Evolutionary conservation across 495 filamentous ascomycete genomes (phyloP).

Genomic region (Cryomyces minteri): DNA sequence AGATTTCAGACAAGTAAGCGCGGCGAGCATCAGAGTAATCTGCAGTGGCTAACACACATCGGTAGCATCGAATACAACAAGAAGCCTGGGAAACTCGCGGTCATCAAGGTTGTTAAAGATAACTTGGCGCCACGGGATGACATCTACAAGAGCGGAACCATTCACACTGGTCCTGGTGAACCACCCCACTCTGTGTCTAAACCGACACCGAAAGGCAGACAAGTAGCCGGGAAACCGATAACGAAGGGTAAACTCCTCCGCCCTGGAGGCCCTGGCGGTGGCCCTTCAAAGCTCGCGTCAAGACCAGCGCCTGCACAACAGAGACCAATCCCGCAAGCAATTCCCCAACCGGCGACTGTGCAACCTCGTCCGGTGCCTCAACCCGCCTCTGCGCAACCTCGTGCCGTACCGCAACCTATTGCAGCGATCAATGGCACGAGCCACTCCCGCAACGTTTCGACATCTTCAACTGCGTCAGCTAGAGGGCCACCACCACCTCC

Average conservation of each 20-base stretch:
- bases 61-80: conserved; percentile 81
- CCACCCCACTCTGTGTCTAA: conserved; percentile 64
- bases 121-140: conserved; percentile 50
- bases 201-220: conserved; percentile 72
- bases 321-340: conserved; percentile 8
- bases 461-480: conserved; percentile 23
- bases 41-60: conserved; percentile 12
- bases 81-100: conserved; percentile 83
- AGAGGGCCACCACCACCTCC: conserved; percentile 53
- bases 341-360: conserved; percentile 27
- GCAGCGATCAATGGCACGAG: conserved; percentile 24
- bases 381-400: conserved; percentile 14
- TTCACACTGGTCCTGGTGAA: conserved; percentile 77
- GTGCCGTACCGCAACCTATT: conserved; percentile 27
- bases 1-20: conserved; percentile 49
- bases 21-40: background rate
- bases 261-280: conserved; percentile 71
- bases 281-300: conserved; percentile 48
- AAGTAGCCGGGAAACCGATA: conserved; percentile 71
- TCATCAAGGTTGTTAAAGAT: conserved; percentile 82
- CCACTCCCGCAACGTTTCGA: conserved; percentile 35
- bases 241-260: conserved; percentile 77
- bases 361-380: conserved; percentile 28
- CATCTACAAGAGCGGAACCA: conserved; percentile 79
- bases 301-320: conserved; percentile 8